Evolutionary conservation across 1,139 yeast species (phyloP), one percentile per base, ranked within the genome.

Genomic region (Suhomyces yuchorum): DNA sequence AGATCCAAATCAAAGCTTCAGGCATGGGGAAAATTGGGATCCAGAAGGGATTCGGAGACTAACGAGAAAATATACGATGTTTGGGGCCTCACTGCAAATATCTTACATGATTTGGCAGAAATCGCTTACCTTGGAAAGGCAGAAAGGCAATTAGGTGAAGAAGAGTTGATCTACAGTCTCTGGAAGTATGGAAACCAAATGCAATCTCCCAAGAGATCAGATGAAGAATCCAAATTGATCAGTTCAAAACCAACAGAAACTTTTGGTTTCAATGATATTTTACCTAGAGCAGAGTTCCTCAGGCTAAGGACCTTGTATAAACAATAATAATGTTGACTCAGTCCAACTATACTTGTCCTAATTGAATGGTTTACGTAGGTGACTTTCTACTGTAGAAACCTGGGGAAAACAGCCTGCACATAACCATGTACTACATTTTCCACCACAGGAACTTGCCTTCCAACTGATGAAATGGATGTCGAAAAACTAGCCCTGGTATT

Each of bases 1-100:
- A 36, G 28, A 57, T 24, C 44, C 14, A 37, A 45, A 11, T 28
- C 17, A 6, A 56, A 45, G 5, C 36, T 43, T 12, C 23, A 23
- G 8, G 50, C 50, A 19, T 75, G 80, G 80, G 80, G 80, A 2
- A 61, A 73, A 50, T 56, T 66, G 34, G 81, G 81, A 1, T 64
- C 76, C 14, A 58, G 79, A 44, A 57, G 72, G 22, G 69, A 72
- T 50, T 60, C 70, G 7, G 65, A 57, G 14, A 70, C 77, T 8
- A 68, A 73, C 51, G 73, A 73, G 49, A 71, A 70, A 52, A 67
- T 78, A 38, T 80, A 86, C 60, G 88, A 87, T 57, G 88, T 91
- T 3, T 91, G 97, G 97, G 97, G 97, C 0, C 68, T 91, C 41
- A 91, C 97, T 0, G 96, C 97, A 3, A 87, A 88, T 58, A 88